phyloP scores from a whole-genome alignment of 305 asterid genomes.

The Andrographis paniculata region DNA sequence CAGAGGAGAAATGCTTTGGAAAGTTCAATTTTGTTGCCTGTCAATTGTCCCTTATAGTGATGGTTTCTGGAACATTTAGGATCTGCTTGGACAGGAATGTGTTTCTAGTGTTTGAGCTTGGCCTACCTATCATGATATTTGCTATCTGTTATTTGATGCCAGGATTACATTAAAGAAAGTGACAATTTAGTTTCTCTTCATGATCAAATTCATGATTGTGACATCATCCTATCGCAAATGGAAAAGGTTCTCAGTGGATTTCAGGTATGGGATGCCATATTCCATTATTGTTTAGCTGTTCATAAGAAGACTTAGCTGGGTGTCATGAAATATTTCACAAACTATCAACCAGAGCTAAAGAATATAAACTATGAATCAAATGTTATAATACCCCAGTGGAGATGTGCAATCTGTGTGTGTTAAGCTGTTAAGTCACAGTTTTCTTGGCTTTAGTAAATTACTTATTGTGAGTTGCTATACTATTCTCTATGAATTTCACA shows the following conservation, averaged over 20 bases:
- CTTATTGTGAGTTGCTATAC: no score
- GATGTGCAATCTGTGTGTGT: no score
- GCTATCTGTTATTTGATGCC: conserved; percentile 20
- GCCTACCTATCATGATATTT: conserved; percentile 17
- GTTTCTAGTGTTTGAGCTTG: neutral
- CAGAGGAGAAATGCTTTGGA: no score
- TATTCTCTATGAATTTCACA: neutral
- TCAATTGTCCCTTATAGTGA: no score
- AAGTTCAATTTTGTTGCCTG: no score
- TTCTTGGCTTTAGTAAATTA: no score
- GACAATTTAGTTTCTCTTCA: conserved; percentile 21
- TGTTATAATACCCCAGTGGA: no score
- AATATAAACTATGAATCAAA: neutral
- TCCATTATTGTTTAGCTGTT: no score
- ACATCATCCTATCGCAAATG: conserved; percentile 85
- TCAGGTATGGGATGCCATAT: conserved; percentile 49
- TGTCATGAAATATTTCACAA: conserved; percentile 8
- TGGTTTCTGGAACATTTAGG: no score
- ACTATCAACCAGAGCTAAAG: conserved; percentile 1
- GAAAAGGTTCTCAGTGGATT: conserved; percentile 91
- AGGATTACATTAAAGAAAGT: conserved; percentile 35
- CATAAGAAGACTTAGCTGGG: neutral
- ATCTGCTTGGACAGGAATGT: no score
- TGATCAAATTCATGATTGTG: conserved; percentile 95
- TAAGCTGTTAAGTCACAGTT: no score